Conservation (phyloP, 2,329 filamentous ascomycete species). For the Beauveria varroae region DNA sequence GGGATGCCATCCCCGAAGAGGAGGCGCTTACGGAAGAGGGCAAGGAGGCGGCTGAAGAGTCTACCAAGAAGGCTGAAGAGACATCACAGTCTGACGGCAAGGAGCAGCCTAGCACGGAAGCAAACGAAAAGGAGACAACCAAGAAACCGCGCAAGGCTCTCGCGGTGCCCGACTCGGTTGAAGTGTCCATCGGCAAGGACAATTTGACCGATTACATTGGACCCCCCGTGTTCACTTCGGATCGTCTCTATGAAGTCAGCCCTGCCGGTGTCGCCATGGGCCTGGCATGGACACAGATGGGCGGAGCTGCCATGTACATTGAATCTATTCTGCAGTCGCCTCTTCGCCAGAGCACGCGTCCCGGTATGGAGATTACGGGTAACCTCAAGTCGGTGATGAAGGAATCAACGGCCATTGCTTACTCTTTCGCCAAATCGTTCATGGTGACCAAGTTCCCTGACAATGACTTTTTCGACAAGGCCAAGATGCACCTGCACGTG, state of each 20-base stretch:
- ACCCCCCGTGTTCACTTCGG: slow-evolving; percentile 89
- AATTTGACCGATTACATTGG: slow-evolving; percentile 96
- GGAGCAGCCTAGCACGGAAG: slow-evolving; percentile 22
- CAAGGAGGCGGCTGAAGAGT: slow-evolving; percentile 66
- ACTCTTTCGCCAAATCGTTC: slow-evolving; percentile 88
- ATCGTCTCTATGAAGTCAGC: slow-evolving; percentile 88
- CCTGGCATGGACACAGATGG: slow-evolving; percentile 95
- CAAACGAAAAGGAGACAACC: slow-evolving; percentile 37
- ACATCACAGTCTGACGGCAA: slow-evolving; percentile 35
- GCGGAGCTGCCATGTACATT: slow-evolving; percentile 91
- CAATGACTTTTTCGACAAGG: slow-evolving; percentile 94
- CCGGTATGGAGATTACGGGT: slow-evolving; percentile 82
- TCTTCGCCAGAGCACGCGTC: slow-evolving; percentile 63
- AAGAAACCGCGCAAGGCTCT: slow-evolving; percentile 68
- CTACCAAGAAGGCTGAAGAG: slow-evolving; percentile 60
- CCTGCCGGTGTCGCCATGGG: slow-evolving; percentile 96
- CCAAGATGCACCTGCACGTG: slow-evolving; percentile 90
- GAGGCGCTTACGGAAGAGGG: slow-evolving; percentile 79
- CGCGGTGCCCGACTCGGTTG: slow-evolving; percentile 77
- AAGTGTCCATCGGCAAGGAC: slow-evolving; percentile 78
- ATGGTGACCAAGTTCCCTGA: slow-evolving; percentile 79
- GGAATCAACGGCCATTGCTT: slow-evolving; percentile 89
- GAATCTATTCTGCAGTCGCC: slow-evolving; percentile 90
- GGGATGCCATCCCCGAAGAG: slow-evolving; percentile 72
- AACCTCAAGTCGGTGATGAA: slow-evolving; percentile 98